phyloP scores from a whole-genome alignment of 2,329 filamentous ascomycete species.

The Sporothrix phasma region DNA sequence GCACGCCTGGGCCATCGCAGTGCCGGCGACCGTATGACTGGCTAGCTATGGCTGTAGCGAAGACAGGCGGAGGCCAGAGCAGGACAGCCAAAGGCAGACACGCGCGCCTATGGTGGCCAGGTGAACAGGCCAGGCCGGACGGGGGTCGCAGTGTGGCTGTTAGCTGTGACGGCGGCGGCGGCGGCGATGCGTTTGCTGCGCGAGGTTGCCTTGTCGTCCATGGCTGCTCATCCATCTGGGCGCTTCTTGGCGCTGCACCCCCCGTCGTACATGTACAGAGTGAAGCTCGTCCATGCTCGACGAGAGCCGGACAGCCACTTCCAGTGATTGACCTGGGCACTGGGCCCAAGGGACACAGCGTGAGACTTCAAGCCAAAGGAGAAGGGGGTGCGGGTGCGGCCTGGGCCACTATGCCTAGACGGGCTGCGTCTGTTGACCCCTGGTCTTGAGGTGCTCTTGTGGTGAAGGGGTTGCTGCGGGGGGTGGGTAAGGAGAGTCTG shows the following conservation, averaged over 20 bases:
- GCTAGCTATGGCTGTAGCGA: not conserved
- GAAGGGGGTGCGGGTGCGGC: constrained; percentile 4
- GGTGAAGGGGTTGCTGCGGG: not conserved
- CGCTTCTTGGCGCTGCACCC: not conserved
- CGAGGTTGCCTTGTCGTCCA: not conserved
- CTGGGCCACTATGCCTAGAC: constrained; percentile 4
- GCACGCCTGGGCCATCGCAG: not conserved
- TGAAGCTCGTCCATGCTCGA: not conserved
- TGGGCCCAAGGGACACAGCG: not conserved
- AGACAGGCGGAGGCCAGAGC: not conserved
- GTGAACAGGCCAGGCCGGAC: not conserved
- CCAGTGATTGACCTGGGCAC: not conserved
- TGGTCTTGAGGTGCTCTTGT: not conserved
- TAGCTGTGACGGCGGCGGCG: too few relatives aligned
- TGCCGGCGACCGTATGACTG: not conserved
- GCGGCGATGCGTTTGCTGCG: too few relatives aligned
- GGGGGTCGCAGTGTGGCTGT: not conserved
- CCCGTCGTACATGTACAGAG: not conserved
- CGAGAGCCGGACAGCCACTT: not conserved
- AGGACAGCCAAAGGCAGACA: not conserved
- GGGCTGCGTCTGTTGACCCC: not conserved
- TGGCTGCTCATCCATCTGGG: not conserved
- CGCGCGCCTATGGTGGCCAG: not conserved
- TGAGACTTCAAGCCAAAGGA: not conserved
- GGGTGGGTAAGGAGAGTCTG: not conserved